Conservation (phyloP, 805 yeast species). For the Saitoella complicata region DNA sequence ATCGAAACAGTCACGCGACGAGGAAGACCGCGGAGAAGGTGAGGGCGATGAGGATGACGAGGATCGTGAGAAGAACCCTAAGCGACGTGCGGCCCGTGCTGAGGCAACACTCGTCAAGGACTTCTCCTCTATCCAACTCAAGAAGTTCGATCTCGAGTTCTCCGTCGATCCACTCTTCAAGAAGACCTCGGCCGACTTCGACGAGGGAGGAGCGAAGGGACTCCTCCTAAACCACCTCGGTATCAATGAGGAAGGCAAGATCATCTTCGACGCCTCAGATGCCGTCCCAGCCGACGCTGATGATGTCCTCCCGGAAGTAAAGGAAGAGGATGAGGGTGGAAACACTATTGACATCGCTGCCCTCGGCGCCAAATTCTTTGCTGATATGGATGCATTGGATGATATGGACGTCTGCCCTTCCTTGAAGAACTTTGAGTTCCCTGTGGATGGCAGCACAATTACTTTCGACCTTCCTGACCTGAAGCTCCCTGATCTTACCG, state of each 20-base stretch:
- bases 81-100: slow-evolving; percentile 10
- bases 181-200: slow-evolving; percentile 30
- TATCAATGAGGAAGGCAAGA: slow-evolving; percentile 39
- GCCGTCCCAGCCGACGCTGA: slow-evolving; percentile 18
- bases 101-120: slow-evolving; percentile 19
- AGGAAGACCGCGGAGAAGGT: slow-evolving; percentile 11
- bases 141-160: slow-evolving; percentile 23
- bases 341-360: slow-evolving; percentile 1
- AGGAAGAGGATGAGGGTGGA: slow-evolving; percentile 18
- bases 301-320: background rate
- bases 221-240: slow-evolving; percentile 34
- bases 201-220: slow-evolving; percentile 28
- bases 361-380: slow-evolving; percentile 13
- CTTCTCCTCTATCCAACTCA: slow-evolving; percentile 18
- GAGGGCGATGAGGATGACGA: slow-evolving; percentile 15
- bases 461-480: slow-evolving; percentile 10
- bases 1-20: slow-evolving; percentile 10
- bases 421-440: slow-evolving; percentile 27
- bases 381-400: slow-evolving; percentile 14
- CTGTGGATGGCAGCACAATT: slow-evolving; percentile 6
- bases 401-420: slow-evolving; percentile 48
- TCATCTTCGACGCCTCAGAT: slow-evolving; percentile 49
- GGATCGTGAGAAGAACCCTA: slow-evolving; percentile 9
- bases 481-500: background rate
- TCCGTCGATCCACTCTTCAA: slow-evolving; percentile 27